Evolutionary conservation across 345 rosid species (phyloP), one percentile per base, ranked within the genome.

Genomic region (Murraya paniculata): DNA sequence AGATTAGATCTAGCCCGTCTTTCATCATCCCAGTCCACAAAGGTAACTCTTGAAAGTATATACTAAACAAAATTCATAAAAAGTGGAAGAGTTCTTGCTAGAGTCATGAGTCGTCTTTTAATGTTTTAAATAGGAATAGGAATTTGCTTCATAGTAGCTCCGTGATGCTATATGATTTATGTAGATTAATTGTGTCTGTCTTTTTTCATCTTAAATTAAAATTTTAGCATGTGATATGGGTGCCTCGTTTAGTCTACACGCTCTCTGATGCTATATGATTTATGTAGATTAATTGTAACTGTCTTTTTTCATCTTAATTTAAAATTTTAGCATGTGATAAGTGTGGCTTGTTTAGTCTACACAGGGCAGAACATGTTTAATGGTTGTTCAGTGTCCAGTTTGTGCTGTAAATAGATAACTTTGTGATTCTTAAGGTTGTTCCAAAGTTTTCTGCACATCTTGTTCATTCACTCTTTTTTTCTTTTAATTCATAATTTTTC

Each of bases 31-130:
- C 74, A 9, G 39, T 25, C 66, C 14, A 13, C 19, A 18, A 79
- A 73, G 85, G 82, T 83, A 83, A 62, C 48, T 38, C 48, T 73
- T 41, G 61, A 30, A 27, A 18, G 6, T 13, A 13, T 64, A 28
- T 53, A 58, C 53, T 19, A 39, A 24, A 53, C 39, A 5, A 58
- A 58, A 30, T 25, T 57, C 24, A 53, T 24, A 24, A 68, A 60
- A 24, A 69, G 67, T 48, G 48, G 50, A 76, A 30, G 68, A 31
- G 56, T 33, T n/a, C 30, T 62, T 55, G 9, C 7, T 73, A 65
- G 22, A 27, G 24, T 33, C 45, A 30, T 27, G 27, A 7, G 4
- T 9, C 13, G 6, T 28, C 30, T 33, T 10, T 7, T 68, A 21
- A 19, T 9, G 19, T 55, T 50, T 57, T 35, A 57, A 56, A 31